phyloP scores from a whole-genome alignment of 108 stramenopile species.

The Nannochloropsis gaditana region DNA sequence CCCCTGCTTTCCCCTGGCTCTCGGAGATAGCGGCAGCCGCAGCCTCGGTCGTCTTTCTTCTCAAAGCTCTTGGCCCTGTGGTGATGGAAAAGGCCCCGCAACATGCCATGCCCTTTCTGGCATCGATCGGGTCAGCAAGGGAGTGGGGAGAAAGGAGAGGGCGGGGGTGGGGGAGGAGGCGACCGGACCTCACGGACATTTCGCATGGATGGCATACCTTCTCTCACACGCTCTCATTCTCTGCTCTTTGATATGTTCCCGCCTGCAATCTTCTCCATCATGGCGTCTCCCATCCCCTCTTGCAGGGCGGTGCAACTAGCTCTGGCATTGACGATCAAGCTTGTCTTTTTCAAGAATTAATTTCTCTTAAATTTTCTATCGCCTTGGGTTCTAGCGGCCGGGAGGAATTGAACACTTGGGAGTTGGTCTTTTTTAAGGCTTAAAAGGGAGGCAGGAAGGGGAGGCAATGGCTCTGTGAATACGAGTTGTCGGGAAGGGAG shows the following conservation, averaged over 20 bases:
- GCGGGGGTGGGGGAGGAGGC: background rate
- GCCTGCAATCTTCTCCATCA: background rate
- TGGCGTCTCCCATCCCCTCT: background rate
- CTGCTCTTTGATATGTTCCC: background rate
- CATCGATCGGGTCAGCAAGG: background rate
- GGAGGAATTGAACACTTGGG: too few species aligned
- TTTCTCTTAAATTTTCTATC: too few species aligned
- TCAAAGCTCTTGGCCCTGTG: background rate
- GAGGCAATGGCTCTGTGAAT: too few species aligned
- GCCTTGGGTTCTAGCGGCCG: too few species aligned
- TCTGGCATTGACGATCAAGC: background rate
- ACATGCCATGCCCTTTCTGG: background rate
- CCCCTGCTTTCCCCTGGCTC: background rate
- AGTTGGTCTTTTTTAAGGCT: too few species aligned
- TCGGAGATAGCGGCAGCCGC: background rate
- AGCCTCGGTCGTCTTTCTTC: background rate
- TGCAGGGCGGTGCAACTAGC: background rate
- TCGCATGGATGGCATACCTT: background rate
- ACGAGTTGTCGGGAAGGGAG: too few species aligned
- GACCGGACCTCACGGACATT: background rate
- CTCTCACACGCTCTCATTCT: background rate
- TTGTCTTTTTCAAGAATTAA: background rate
- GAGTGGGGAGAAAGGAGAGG: background rate
- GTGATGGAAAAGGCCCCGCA: background rate
- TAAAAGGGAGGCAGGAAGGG: too few species aligned